Evolutionary conservation across 169 alveolate species (phyloP).

Genomic region (Eimeria acervulina): DNA sequence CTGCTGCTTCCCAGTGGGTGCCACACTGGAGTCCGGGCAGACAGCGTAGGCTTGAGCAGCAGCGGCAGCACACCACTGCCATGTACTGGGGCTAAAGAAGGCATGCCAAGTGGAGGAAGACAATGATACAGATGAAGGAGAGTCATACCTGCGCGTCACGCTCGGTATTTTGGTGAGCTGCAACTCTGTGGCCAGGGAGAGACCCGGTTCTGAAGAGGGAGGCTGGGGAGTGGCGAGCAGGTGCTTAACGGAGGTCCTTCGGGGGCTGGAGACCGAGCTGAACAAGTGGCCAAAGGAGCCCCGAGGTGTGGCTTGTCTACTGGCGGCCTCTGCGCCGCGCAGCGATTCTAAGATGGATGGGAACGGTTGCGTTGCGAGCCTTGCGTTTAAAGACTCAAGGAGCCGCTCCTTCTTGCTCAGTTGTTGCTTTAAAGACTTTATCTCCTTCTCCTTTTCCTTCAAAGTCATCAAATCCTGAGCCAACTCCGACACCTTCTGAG

Average conservation of each 20-base stretch:
- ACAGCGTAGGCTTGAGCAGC: background rate
- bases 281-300: slow-evolving; percentile 45
- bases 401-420: slow-evolving; percentile 24
- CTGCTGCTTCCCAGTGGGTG: background rate
- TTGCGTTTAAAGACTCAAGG: background rate
- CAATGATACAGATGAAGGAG: background rate
- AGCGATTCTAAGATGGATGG: background rate
- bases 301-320: slow-evolving; percentile 44
- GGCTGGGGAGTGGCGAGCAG: background rate
- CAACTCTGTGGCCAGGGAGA: slow-evolving; percentile 51
- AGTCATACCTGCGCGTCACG: slow-evolving; percentile 8
- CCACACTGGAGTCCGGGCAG: background rate
- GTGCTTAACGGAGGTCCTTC: slow-evolving; percentile 46
- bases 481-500: slow-evolving; percentile 53
- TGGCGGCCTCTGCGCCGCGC: slow-evolving; percentile 31
- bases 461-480: slow-evolving; percentile 48
- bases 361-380: background rate
- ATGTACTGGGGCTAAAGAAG: background rate
- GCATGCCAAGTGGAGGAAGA: background rate
- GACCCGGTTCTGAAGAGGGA: background rate
- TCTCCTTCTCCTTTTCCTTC: slow-evolving; percentile 53
- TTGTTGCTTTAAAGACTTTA: slow-evolving; percentile 14
- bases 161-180: slow-evolving; percentile 12
- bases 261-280: slow-evolving; percentile 12
- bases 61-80: background rate